These are phyloP conservation scores for Argentina anserina DNA, from an alignment of 306 rosid genomes.

Conservation along the genomic window DNA sequence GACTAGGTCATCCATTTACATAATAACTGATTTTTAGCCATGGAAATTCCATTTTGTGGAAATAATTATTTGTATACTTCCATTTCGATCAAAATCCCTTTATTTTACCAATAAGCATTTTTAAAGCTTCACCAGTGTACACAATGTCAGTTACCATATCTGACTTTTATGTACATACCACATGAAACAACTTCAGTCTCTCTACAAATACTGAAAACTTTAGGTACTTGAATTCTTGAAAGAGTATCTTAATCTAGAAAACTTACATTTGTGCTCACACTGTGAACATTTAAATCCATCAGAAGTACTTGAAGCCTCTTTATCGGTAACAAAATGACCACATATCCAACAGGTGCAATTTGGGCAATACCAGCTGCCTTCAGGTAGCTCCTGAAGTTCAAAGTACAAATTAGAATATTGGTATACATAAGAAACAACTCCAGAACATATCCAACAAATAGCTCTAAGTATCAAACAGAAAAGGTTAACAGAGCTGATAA, in stretches of 20 bases:
- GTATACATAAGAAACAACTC: conserved; percentile 16
- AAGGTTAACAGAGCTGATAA: not conserved
- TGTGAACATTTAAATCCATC: conserved; percentile 75
- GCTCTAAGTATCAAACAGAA: conserved; percentile 3
- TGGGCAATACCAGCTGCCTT: conserved; percentile 90
- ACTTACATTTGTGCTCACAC: conserved; percentile 90
- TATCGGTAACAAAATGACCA: conserved; percentile 63
- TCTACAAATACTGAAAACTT: conserved; percentile 17
- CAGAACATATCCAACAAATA: conserved; percentile 19
- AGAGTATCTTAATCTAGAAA: conserved; percentile 3
- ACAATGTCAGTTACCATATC: not conserved
- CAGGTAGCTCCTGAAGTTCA: conserved; percentile 81
- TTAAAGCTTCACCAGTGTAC: not conserved
- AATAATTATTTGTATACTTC: not conserved
- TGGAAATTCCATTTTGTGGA: not conserved
- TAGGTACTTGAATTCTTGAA: conserved; percentile 14
- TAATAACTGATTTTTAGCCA: not conserved
- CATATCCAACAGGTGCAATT: conserved; percentile 87
- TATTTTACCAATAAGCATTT: not conserved
- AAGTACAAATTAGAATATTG: conserved; percentile 23
- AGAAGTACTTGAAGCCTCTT: conserved; percentile 49
- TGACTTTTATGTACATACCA: not conserved
- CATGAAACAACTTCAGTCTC: conserved; percentile 3
- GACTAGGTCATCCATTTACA: not conserved
- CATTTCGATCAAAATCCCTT: not conserved